Conservation (phyloP, 805 yeast genomes). For the Metschnikowia chrysomelidarum region DNA sequence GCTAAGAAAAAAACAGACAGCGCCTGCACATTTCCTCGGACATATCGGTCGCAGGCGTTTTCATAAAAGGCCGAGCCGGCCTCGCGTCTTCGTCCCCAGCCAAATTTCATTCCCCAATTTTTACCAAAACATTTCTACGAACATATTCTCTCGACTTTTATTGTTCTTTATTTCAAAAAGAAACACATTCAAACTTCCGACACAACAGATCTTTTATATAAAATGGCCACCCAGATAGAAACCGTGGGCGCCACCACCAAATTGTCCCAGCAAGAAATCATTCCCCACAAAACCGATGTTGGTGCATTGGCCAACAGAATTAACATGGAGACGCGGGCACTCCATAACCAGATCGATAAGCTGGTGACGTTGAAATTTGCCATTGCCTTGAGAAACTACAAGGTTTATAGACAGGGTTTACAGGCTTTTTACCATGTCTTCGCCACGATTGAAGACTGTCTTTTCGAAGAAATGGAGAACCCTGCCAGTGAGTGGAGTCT, state of each 20-base stretch:
- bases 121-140: neutral
- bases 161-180: neutral
- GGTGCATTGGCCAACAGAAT: constrained; percentile 86
- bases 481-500: constrained; percentile 34
- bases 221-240: constrained; percentile 3
- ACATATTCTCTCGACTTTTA: too few relatives aligned
- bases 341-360: constrained; percentile 69
- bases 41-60: constrained; percentile 9
- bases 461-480: constrained; percentile 44
- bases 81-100: too few relatives aligned
- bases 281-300: constrained; percentile 75
- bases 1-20: neutral
- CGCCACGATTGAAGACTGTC: constrained; percentile 55
- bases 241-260: constrained; percentile 27
- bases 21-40: constrained; percentile 11
- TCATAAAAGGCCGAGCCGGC: constrained; percentile 7
- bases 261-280: constrained; percentile 46
- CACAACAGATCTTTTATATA: too few relatives aligned
- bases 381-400: constrained; percentile 70
- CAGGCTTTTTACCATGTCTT: constrained; percentile 72
- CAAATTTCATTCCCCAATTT: neutral
- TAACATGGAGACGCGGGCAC: constrained; percentile 60
- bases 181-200: neutral
- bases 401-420: constrained; percentile 76
- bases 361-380: constrained; percentile 69